Conservation (phyloP, 2,329 filamentous ascomycete genomes). For the Ceratocystiopsis brevicomis region DNA sequence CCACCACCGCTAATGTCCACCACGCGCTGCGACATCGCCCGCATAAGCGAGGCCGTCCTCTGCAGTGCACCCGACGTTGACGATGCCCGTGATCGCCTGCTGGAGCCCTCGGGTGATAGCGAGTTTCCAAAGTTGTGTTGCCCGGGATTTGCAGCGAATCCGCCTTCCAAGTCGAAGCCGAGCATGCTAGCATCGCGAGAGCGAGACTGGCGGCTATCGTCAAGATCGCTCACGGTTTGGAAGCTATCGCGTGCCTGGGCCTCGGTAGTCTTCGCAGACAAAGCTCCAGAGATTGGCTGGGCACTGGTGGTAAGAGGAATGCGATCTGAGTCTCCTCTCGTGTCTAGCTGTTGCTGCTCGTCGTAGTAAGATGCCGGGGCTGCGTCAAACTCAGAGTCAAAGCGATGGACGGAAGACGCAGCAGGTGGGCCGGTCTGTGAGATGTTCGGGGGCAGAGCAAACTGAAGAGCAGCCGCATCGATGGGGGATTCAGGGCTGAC, state of each 20-base stretch:
- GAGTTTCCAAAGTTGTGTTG: constrained; percentile 36
- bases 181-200: constrained; percentile 22
- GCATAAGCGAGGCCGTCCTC: constrained; percentile 56
- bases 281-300: constrained; percentile 33
- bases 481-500: constrained; percentile 29
- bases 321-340: constrained; percentile 34
- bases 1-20: constrained; percentile 93
- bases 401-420: constrained; percentile 11
- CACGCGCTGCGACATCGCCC: constrained; percentile 86
- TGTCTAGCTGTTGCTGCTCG: constrained; percentile 18
- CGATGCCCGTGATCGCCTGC: constrained; percentile 39
- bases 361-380: constrained; percentile 16
- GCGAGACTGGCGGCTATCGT: constrained; percentile 31
- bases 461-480: constrained; percentile 32
- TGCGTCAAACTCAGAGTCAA: constrained; percentile 9
- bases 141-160: constrained; percentile 25
- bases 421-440: constrained; percentile 14
- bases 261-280: constrained; percentile 22
- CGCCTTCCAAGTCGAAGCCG: no score
- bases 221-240: constrained; percentile 35
- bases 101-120: constrained; percentile 29
- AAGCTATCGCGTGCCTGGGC: constrained; percentile 33
- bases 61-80: constrained; percentile 46
- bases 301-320: constrained; percentile 37
- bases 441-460: constrained; percentile 34